These are phyloP conservation scores for Hypoxylon rickii DNA, from an alignment of 495 filamentous ascomycete genomes.

Conservation along the genomic window DNA sequence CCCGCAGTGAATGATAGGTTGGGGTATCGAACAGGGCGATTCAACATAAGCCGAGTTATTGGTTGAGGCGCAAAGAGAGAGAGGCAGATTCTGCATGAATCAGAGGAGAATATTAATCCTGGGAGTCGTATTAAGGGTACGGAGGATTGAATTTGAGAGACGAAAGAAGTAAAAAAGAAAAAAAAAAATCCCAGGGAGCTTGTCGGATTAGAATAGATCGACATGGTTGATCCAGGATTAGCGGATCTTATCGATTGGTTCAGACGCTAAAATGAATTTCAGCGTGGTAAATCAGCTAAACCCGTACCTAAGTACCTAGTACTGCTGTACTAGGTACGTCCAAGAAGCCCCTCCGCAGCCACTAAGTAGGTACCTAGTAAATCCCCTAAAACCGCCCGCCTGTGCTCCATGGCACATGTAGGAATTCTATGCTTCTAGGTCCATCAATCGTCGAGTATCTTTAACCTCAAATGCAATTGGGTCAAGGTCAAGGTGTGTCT, in stretches of 20 bases:
- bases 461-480: too few relatives aligned
- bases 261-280: background rate
- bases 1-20: too few relatives aligned
- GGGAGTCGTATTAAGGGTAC: too few relatives aligned
- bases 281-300: background rate
- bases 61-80: conserved; percentile 9
- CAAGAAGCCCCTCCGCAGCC: background rate
- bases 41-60: too few relatives aligned
- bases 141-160: conserved; percentile 17
- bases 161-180: conserved; percentile 8
- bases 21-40: too few relatives aligned
- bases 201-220: conserved; percentile 12
- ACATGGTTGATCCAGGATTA: conserved; percentile 17
- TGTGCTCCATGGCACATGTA: too few relatives aligned
- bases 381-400: background rate
- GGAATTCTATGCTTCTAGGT: too few relatives aligned
- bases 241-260: conserved; percentile 22
- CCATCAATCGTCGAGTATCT: too few relatives aligned
- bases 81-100: background rate
- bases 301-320: background rate
- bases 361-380: background rate
- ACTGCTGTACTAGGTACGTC: background rate
- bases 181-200: conserved; percentile 12
- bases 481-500: too few relatives aligned
- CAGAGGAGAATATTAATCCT: too few relatives aligned